Conservation (phyloP, 371 early-diverging fungal genomes). For the Smittium culicis region DNA sequence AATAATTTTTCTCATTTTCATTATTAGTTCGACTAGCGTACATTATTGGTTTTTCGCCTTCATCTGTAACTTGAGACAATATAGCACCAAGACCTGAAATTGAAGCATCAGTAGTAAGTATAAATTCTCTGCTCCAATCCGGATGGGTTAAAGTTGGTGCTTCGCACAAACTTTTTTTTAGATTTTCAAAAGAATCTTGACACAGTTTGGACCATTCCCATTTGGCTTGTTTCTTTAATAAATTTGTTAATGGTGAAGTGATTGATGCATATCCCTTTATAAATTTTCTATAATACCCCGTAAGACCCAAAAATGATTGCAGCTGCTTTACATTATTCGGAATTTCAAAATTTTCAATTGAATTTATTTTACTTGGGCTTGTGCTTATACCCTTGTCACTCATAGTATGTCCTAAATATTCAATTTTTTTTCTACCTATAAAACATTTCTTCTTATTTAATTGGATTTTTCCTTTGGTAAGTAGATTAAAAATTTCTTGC, state of each 20-base stretch:
- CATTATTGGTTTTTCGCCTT: slow-evolving; percentile 1
- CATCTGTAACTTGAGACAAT: slow-evolving; percentile 14
- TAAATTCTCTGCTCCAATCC: slow-evolving; percentile 21
- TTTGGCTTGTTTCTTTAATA: slow-evolving; percentile 16
- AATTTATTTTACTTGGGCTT: slow-evolving; percentile 13
- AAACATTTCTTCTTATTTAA: slow-evolving; percentile 12
- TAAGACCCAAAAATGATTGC: slow-evolving; percentile 17
- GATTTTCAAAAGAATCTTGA: slow-evolving; percentile 6
- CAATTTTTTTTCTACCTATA: not conserved
- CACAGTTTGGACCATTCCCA: not conserved
- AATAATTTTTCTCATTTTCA: slow-evolving; percentile 13
- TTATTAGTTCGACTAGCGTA: slow-evolving; percentile 8
- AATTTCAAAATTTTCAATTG: slow-evolving; percentile 11
- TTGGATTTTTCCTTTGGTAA: slow-evolving; percentile 17
- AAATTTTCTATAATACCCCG: slow-evolving; percentile 20
- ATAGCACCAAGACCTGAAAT: slow-evolving; percentile 28
- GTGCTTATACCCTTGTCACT: slow-evolving; percentile 1
- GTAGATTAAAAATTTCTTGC: slow-evolving; percentile 1
- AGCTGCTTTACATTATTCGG: slow-evolving; percentile 17
- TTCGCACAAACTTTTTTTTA: not conserved
- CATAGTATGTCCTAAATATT: not conserved
- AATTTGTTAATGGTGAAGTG: slow-evolving; percentile 16
- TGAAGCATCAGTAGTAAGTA: slow-evolving; percentile 32
- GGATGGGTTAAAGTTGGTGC: slow-evolving; percentile 19
- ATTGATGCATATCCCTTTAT: slow-evolving; percentile 15